Base-by-base conservation (phyloP, 495 filamentous ascomycete species). In the Penicillium coprophilum region DNA sequence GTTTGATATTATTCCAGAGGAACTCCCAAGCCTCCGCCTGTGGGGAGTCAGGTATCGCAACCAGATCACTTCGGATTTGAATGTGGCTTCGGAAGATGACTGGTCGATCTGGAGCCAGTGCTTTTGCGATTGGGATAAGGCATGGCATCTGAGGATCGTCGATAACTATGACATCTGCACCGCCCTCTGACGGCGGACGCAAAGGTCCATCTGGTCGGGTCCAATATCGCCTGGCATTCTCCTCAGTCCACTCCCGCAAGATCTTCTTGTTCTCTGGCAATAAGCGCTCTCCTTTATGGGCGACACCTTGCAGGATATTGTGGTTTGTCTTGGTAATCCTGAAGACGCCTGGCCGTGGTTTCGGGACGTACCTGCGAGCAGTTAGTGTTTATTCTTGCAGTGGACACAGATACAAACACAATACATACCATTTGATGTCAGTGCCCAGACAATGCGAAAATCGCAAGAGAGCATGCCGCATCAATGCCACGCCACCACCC, bases 61-160 rank as follows among this genome's bases (percentile, higher is more conserved):
- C 78, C 17, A 95, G 78, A 63, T 95, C 91, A 62, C 83, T 86
- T 24, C 91, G 82, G 31, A 96, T 84, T 64, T 96, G 88, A 50
- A 95, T 95, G 70, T 95, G 91, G 50, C 85, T 90, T 12, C 91
- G 83, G 52, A 74, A 95, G 45, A 94, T 82, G 39, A 96, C 80
- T 7, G 91, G 91, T 30, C 90, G 78, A n/a, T 87, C 65, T 5
- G 90, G 89, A 0, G 88, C 87, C 13, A 77, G 36, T 30, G 82
- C 63, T 69, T 90, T 93, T 61, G 90, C 89, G 15, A 95, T 71
- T 1, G 87, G 85, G 54, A 95, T 91, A 21, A 96, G 68, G 3
- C 79, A 82, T 4, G 91, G 91, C 90, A 95, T 93, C 72, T 95
- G 91, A 17, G 90, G 89, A 60, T 96, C 91, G 61, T 96, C 91